A percentile compares a stretch with the other conserved stretches of the same genome.
These are phyloP conservation scores for Backusella australiensis DNA, from an alignment of 192 early-diverging fungal species.

Conservation along the genomic window DNA sequence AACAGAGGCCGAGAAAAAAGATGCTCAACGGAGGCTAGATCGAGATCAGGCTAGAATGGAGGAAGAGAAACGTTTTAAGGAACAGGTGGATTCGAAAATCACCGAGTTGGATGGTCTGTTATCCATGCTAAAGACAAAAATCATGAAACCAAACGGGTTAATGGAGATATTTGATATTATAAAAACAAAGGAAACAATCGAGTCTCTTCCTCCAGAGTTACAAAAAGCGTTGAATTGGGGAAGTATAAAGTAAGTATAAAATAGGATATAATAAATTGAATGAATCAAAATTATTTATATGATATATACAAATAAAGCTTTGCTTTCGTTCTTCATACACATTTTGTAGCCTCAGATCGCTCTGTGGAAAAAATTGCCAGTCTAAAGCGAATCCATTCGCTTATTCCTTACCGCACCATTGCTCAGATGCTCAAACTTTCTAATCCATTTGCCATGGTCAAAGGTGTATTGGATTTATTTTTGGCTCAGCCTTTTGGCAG, in stretches of 20 bases:
- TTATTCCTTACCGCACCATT: conserved; percentile 54
- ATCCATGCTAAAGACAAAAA: conserved; percentile 43
- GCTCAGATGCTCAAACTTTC: conserved; percentile 49
- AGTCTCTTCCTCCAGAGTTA: conserved; percentile 41
- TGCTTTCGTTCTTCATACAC: conserved; percentile 52
- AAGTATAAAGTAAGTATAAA: conserved; percentile 43
- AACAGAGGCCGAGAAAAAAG: conserved; percentile 33
- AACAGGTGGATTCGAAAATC: conserved; percentile 43
- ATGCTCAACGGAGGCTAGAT: conserved; percentile 32
- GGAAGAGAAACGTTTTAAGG: conserved; percentile 42
- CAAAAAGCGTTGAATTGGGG: conserved; percentile 53
- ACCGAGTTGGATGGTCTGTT: conserved; percentile 47
- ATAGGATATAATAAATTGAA: not conserved
- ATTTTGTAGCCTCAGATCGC: conserved; percentile 51
- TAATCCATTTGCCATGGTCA: conserved; percentile 56
- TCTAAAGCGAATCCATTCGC: conserved; percentile 49
- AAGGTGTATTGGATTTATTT: conserved; percentile 54
- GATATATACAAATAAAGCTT: conserved; percentile 26
- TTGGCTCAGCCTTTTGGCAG: conserved; percentile 58
- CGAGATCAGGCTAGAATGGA: conserved; percentile 41
- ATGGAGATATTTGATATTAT: conserved; percentile 30
- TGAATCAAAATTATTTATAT: not conserved
- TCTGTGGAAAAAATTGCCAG: conserved; percentile 45
- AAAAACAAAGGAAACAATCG: conserved; percentile 31
- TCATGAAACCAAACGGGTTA: conserved; percentile 43